Base-by-base conservation (phyloP, 2,329 filamentous ascomycete species). In the Neonectria ditissima region DNA sequence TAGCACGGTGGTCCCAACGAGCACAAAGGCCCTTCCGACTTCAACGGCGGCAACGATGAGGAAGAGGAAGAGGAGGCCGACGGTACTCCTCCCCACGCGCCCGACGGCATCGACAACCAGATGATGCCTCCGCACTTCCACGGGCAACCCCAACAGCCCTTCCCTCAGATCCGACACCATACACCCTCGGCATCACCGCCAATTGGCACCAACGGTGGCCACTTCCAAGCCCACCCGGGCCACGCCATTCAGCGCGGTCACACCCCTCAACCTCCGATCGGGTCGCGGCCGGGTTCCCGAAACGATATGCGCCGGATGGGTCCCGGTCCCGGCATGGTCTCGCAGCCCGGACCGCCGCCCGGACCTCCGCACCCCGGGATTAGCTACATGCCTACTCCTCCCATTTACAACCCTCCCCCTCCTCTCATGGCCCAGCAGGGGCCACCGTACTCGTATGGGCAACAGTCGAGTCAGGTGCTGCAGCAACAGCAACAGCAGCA, bases 1-100 rank as follows among this genome's bases (percentile, higher is more conserved):
- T 77, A 97, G 94, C 97, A 97, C 83, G 94, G 94, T 73, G 91
- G 89, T 63, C 91, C 94, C 47, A 97, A 96, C 79, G 96, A 99
- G 79, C 95, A 98, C 81, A 99, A 98, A 81, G 95, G 95, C 2
- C 96, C 96, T 1, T 86, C 87, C 58, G 96, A 99, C 80, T 99
- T 97, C 80, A 92, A 91, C 75, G 93, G 93, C 69, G 91, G 92
- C 66, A 91, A 92, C 69, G 93, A 96, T 55, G 94, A 97, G 53
- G 94, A 97, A 16, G 92, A 92, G 28, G 92, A 92, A 24, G 91
- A 94, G 39, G 89, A 93, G 62, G 76, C 67, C 51, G 90, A 91
- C 30, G 90, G 86, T 62, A 92, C 91, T 7, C 92, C 91, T 50
- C 91, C 90, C 8, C 88, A 89, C 65, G 75, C 67, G 3, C 88